Evolutionary conservation across 805 yeast species (phyloP).

Genomic region (Candida coleopterorum): DNA sequence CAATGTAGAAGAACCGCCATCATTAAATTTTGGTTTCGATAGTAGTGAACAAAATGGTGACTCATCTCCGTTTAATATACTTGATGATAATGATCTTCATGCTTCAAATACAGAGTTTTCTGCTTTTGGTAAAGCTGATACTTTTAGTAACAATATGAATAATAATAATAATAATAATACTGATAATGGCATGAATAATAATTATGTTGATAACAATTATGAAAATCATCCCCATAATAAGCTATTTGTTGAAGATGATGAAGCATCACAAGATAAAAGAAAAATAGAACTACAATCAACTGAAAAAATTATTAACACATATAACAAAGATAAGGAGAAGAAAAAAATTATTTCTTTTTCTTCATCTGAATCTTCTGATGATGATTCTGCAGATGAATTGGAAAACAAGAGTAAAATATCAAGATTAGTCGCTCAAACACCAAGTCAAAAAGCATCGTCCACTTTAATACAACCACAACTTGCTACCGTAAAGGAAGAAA

Average conservation of each 20-base stretch:
- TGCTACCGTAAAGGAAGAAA: neutral
- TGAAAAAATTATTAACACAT: neutral
- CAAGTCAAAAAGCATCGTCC: conserved; percentile 5
- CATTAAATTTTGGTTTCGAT: neutral
- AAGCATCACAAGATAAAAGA: neutral
- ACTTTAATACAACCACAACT: neutral
- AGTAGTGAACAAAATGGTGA: neutral
- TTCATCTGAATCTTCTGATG: conserved; percentile 11
- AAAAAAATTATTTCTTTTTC: conserved; percentile 13
- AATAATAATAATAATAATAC: neutral
- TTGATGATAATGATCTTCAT: neutral
- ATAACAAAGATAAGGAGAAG: too few relatives aligned
- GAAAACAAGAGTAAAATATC: conserved; percentile 4
- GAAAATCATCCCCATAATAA: too few relatives aligned
- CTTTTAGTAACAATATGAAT: neutral
- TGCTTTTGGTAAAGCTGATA: conserved; percentile 1
- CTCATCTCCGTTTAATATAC: neutral
- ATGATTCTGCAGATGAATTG: conserved; percentile 6
- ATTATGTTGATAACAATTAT: too few relatives aligned
- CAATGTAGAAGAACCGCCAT: neutral
- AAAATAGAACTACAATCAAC: too few relatives aligned
- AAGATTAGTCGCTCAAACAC: conserved; percentile 9
- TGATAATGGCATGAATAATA: too few relatives aligned
- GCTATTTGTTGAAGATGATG: neutral
- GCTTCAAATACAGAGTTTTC: neutral